Evolutionary conservation across 768 basidiomycete species (phyloP), one percentile per base, ranked within the genome.

Genomic region (Vararia minispora): DNA sequence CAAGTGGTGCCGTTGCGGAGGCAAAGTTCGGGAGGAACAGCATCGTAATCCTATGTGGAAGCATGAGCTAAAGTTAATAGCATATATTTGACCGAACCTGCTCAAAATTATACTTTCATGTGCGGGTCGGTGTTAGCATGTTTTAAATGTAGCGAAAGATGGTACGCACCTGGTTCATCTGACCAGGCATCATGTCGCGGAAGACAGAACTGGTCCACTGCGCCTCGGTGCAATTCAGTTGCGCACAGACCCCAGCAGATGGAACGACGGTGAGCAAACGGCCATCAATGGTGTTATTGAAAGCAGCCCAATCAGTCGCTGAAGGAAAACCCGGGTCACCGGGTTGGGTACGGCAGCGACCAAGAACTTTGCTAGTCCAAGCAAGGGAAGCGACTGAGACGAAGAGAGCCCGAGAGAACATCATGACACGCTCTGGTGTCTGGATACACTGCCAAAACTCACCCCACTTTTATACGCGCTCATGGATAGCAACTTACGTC

Each of bases 281-380:
- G 11, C 46, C 43, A 16, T 27, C 14, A 4, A 41, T 28, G 13
- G 34, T 30, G 13, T 40, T 34, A 11, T 47, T 41, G 5, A 47
- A 37, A 32, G 39, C 14, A 13, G 38, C 36, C 46, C 46, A 47
- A 10, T 35, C 32, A 9, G 39, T 16, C 6, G 17, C 11, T 4
- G 35, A 25, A 8, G 46, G 46, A 37, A 41, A 47, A 2, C 33
- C 40, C 26, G 36, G 25, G 16, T 44, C 37, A 17, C 43, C 43
- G n/a, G 46, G 46, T 22, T 47, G 40, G 33, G 41, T 47, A 37
- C 46, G 43, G 40, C 46, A 47, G n/a, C n/a, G n/a, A n/a, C n/a
- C n/a, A n/a, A n/a, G n/a, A n/a, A n/a, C n/a, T n/a, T n/a, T n/a
- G n/a, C n/a, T n/a, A n/a, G n/a, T n/a, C n/a, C n/a, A n/a, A n/a